A percentile compares a stretch with the other conserved stretches of the same genome.
Conservation (phyloP, 768 basidiomycete genomes). For the Boletus vermiculosoides region DNA sequence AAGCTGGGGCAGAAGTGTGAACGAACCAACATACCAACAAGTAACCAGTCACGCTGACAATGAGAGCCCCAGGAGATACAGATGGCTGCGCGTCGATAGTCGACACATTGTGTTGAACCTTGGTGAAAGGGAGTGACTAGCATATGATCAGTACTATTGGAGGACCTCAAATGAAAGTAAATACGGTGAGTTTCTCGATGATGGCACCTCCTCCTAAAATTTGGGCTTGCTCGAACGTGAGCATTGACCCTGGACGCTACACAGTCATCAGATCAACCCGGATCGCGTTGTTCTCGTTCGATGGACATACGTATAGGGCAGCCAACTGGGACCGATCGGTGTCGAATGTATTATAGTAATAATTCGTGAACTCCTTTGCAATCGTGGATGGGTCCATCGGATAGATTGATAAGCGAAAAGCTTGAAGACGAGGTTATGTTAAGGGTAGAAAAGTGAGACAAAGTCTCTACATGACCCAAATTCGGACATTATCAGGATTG, state of each 20-base stretch:
- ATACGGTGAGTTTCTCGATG: slow-evolving; percentile 71
- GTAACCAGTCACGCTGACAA: slow-evolving; percentile 89
- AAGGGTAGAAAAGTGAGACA: slow-evolving; percentile 1
- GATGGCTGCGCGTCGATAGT: slow-evolving; percentile 92
- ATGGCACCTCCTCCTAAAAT: slow-evolving; percentile 57
- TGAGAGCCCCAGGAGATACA: slow-evolving; percentile 47
- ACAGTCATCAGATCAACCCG: slow-evolving; percentile 24
- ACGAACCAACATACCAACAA: slow-evolving; percentile 53
- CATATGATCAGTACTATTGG: slow-evolving; percentile 1
- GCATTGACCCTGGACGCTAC: slow-evolving; percentile 80
- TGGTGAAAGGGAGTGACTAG: slow-evolving; percentile 76
- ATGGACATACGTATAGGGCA: slow-evolving; percentile 72
- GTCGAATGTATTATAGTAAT: slow-evolving; percentile 84
- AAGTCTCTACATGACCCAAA: slow-evolving; percentile 8
- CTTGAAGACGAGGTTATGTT: slow-evolving; percentile 6
- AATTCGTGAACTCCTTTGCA: slow-evolving; percentile 76
- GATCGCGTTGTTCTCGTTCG: slow-evolving; percentile 18
- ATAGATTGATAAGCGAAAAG: slow-evolving; percentile 37
- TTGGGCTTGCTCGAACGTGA: slow-evolving; percentile 72
- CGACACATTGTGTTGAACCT: slow-evolving; percentile 75
- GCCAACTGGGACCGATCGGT: slow-evolving; percentile 51
- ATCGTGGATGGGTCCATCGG: slow-evolving; percentile 69
- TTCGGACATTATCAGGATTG: slow-evolving; percentile 15
- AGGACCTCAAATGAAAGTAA: slow-evolving; percentile 1
- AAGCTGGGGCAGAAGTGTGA: not conserved